Evolutionary conservation across 768 basidiomycete species (phyloP), one percentile per base, ranked within the genome.

Genomic region (Trametes maxima): DNA sequence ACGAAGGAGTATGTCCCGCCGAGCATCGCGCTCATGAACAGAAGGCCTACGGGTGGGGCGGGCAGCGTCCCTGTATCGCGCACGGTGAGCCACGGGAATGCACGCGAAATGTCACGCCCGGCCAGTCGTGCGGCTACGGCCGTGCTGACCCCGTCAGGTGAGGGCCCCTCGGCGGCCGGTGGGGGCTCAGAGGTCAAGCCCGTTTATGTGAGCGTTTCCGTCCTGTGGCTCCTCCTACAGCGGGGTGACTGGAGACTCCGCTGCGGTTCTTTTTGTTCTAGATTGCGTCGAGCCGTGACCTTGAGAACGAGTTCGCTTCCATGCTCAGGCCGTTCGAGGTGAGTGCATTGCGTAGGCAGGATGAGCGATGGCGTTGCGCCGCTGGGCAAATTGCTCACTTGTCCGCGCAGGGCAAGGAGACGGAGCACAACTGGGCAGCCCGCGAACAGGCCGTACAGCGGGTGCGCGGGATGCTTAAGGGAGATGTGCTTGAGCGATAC

Each of bases 381-480:
- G 24, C 5, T 50, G 22, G 16, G 60, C 35, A 42, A 40, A 19
- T 43, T 12, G 21, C 44, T 50, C 39, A 24, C 14, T 42, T 50
- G 33, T 49, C 21, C 54, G 43, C 37, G 2, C 63, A 94, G 89
- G 97, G 96, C n/a, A 96, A 85, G 76, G 96, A 99, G 76, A 90
- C 91, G 0, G 96, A 99, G 71, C 92, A 95, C 64, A 99, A 99
- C 67, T 99, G 96, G 96, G 80, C 84, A 44, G 77, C 80, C 28
- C 83, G 96, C 60, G 96, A 99, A 63, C 82, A 82, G 65, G 81
- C 89, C 11, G 80, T 95, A 62, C 79, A 84, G 44, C 82, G 86
- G 17, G 89, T 98, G 8, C 84, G 95, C 45, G 92, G 95, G 17
- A 94, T 97, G 91, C 75, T 98, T 57, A 89, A 87, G 70, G 94